Conservation (phyloP, 495 filamentous ascomycete genomes). For the Physcia stellaris region DNA sequence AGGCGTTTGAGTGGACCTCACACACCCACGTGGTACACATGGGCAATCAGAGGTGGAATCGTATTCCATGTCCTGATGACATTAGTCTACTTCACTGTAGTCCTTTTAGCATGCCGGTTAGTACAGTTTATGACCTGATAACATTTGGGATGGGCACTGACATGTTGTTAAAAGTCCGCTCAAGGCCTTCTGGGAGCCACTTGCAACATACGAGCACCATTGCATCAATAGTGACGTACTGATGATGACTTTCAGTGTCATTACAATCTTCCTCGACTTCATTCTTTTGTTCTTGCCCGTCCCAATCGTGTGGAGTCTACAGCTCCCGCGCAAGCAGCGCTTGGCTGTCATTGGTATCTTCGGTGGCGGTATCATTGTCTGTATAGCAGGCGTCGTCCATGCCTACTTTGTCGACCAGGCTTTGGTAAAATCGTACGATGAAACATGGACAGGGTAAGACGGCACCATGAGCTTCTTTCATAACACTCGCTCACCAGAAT, state of each 20-base stretch:
- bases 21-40: conserved; percentile 24
- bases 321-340: conserved; percentile 40
- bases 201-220: conserved; percentile 20
- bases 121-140: conserved; percentile 11
- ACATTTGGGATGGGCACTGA: conserved; percentile 3
- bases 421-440: conserved; percentile 35
- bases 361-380: conserved; percentile 41
- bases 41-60: conserved; percentile 30
- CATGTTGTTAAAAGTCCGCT: conserved; percentile 28
- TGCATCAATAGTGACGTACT: conserved; percentile 38
- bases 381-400: conserved; percentile 40
- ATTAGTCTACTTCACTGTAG: conserved; percentile 33
- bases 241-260: conserved; percentile 39
- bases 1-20: conserved; percentile 33
- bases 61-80: conserved; percentile 30
- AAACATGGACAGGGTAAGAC: conserved; percentile 38
- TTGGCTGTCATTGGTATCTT: conserved; percentile 46
- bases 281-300: conserved; percentile 43
- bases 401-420: conserved; percentile 39
- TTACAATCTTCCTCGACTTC: conserved; percentile 50
- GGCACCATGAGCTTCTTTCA: too few species aligned
- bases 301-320: conserved; percentile 39
- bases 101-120: conserved; percentile 44
- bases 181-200: conserved; percentile 37
- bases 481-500: too few species aligned